These are phyloP conservation scores for Batrachochytrium dendrobatidis DNA, from an alignment of 371 early-diverging fungal genomes.

Conservation along the genomic window DNA sequence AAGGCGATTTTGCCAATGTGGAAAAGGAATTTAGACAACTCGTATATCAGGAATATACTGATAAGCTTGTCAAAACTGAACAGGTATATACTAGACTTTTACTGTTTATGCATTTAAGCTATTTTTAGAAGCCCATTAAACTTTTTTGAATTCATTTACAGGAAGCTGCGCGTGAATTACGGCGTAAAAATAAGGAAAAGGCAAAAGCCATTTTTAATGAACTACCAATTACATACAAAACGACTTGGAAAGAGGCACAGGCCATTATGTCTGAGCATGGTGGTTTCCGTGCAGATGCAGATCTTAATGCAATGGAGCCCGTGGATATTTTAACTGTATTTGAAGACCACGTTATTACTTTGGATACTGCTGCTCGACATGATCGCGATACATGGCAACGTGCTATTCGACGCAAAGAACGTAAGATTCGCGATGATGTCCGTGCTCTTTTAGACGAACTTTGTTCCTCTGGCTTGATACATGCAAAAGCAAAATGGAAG, in stretches of 20 bases:
- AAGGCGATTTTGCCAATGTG: neutral
- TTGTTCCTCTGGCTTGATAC: constrained; percentile 43
- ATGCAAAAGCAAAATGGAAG: constrained; percentile 72
- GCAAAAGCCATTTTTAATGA: constrained; percentile 37
- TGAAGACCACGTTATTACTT: constrained; percentile 62
- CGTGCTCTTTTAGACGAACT: constrained; percentile 57
- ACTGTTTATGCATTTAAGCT: no score
- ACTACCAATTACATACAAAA: constrained; percentile 53
- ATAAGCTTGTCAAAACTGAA: neutral
- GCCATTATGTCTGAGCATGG: constrained; percentile 39
- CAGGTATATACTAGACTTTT: neutral
- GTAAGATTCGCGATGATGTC: constrained; percentile 53
- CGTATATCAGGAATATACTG: neutral
- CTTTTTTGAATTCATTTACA: no score
- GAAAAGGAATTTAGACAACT: constrained; percentile 9
- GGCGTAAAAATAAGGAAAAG: constrained; percentile 33
- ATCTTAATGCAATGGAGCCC: constrained; percentile 62
- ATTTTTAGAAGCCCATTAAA: no score
- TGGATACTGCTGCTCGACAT: constrained; percentile 55
- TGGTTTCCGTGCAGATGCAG: constrained; percentile 43
- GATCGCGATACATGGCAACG: constrained; percentile 18
- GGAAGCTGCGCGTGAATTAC: neutral
- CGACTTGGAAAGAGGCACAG: constrained; percentile 64
- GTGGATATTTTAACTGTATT: constrained; percentile 71
- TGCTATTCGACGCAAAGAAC: constrained; percentile 45